phyloP scores from a whole-genome alignment of 2,329 filamentous ascomycete genomes.

The Colletotrichum shisoi region DNA sequence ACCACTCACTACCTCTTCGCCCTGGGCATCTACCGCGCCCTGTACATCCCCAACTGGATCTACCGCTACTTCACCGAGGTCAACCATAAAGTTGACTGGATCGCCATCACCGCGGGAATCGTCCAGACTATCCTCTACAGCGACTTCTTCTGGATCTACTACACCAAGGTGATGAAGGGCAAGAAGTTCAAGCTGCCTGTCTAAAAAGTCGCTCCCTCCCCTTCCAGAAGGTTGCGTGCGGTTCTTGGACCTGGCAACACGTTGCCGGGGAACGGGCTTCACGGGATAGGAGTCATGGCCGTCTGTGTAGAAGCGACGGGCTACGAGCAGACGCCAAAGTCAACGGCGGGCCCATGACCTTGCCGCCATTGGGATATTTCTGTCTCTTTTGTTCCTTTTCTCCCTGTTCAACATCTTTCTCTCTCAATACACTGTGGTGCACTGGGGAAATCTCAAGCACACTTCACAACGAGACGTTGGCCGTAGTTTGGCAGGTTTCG shows the following conservation, averaged over 20 bases:
- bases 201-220: conserved; percentile 54
- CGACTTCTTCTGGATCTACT: conserved; percentile 99
- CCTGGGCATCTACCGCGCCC: conserved; percentile 84
- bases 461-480: conserved; percentile 13
- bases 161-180: conserved; percentile 91
- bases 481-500: conserved; percentile 21
- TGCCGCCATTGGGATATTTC: background rate
- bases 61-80: conserved; percentile 83
- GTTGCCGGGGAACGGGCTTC: background rate
- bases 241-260: background rate
- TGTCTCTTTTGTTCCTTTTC: background rate
- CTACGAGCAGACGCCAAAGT: conserved; percentile 1
- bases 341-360: conserved; percentile 13
- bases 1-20: conserved; percentile 98
- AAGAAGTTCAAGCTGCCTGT: conserved; percentile 89
- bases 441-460: conserved; percentile 7
- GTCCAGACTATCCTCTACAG: conserved; percentile 95
- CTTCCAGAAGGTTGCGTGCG: background rate
- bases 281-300: conserved; percentile 12
- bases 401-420: conserved; percentile 21
- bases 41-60: conserved; percentile 99
- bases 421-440: background rate
- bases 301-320: background rate
- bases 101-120: conserved; percentile 86
- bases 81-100: conserved; percentile 78